These are phyloP conservation scores for Globisporangium irregulare DNA, from an alignment of 352 stramenopile genomes.

Conservation along the genomic window DNA sequence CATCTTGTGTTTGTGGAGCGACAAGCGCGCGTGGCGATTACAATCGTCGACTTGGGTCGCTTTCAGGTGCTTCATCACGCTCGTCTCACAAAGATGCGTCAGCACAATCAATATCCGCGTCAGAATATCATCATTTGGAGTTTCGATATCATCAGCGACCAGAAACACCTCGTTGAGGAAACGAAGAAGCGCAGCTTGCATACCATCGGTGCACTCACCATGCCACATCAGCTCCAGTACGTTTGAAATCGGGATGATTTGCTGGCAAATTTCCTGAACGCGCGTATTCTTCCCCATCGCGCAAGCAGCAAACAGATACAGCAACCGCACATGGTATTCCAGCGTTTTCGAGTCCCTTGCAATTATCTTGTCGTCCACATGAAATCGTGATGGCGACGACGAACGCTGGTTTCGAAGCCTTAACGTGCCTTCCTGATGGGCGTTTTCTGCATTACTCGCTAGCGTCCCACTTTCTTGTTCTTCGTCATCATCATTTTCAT, in stretches of 20 bases:
- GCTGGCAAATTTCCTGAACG: slow-evolving; percentile 66
- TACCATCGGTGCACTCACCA: slow-evolving; percentile 41
- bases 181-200: slow-evolving; percentile 47
- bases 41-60: slow-evolving; percentile 44
- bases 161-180: slow-evolving; percentile 63
- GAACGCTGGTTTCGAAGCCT: background rate
- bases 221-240: slow-evolving; percentile 40
- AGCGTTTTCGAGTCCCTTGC: slow-evolving; percentile 28
- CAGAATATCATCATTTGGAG: slow-evolving; percentile 38
- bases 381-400: slow-evolving; percentile 13
- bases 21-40: slow-evolving; percentile 37
- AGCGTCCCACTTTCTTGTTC: background rate
- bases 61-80: slow-evolving; percentile 33
- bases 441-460: background rate
- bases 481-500: background rate
- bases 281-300: slow-evolving; percentile 57
- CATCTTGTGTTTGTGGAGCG: slow-evolving; percentile 48
- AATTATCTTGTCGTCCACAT: slow-evolving; percentile 18
- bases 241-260: slow-evolving; percentile 47
- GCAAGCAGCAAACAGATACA: slow-evolving; percentile 63
- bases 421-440: background rate
- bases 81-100: slow-evolving; percentile 28
- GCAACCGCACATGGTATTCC: slow-evolving; percentile 52
- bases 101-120: slow-evolving; percentile 31
- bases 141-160: slow-evolving; percentile 52